Evolutionary conservation across 495 filamentous ascomycete species (phyloP), one percentile per base, ranked within the genome.

Genomic region (Hypoxylon fuscum): DNA sequence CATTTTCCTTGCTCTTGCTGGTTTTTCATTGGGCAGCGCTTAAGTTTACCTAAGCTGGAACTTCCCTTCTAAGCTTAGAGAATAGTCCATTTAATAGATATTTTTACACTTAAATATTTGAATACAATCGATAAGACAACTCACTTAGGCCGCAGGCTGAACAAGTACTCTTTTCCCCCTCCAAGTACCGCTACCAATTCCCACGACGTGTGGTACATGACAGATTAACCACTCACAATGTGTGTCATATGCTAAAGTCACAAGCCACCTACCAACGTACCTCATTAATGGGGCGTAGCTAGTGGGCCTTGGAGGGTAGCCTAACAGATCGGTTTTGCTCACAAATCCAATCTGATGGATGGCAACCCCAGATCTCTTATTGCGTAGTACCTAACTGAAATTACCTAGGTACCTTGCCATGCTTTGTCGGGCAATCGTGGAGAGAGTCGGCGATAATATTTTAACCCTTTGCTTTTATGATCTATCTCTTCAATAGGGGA

Each of bases 191-290:
- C 27, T 58, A 67, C 64, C 2, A 45, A 22, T 38, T 52, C 53
- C 53, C 59, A 58, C 48, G 10, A 34, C 5, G 0, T 2, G 8
- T 2, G 59, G 45, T 72, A 72, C 69, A 59, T 45, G 31, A 12
- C 51, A 50, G 21, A 35, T 44, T 47, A 44, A 47, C 69, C 54
- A 64, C 35, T 42, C 59, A 47, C 44, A 55, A 46, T 50, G 56
- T 59, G 53, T 69, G 69, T 64, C 69, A 62, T 61, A 56, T 38
- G 69, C 47, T 27, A 41, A 62, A 69, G 66, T 72, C 69, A 72
- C 66, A 61, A 67, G 69, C 66, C 66, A 53, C 47, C 52, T 12
- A 17, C 38, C 25, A 32, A 27, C 41, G 54, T 54, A 59, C 21
- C 51, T 53, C 52, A 66, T 56, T 52, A 56, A 66, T 25, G 27